Conservation (phyloP, 176 grass and related monocot species). For the Rhynchospora pubera region DNA sequence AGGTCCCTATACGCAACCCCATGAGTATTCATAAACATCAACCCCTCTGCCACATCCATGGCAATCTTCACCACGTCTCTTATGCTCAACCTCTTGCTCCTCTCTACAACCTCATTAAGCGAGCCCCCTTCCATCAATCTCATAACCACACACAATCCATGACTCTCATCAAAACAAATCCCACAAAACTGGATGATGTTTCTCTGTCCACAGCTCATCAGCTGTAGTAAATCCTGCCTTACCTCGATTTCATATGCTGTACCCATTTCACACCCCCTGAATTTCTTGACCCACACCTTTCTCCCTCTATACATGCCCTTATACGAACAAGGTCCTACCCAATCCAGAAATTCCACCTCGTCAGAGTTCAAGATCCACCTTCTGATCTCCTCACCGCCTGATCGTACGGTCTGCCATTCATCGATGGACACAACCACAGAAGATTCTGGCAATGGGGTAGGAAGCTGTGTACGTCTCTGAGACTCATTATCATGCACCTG, state of each 20-base stretch:
- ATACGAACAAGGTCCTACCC: constrained; percentile 61
- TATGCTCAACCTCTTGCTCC: constrained; percentile 55
- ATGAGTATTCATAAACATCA: constrained; percentile 90
- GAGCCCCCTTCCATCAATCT: constrained; percentile 96
- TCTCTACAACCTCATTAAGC: constrained; percentile 60
- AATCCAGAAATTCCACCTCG: constrained; percentile 82
- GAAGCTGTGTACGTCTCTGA: constrained; percentile 38
- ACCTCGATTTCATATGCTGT: constrained; percentile 85
- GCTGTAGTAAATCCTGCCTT: constrained; percentile 78
- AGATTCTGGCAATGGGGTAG: constrained; percentile 66
- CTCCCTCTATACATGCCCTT: constrained; percentile 60
- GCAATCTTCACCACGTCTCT: constrained; percentile 62
- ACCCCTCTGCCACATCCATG: constrained; percentile 64
- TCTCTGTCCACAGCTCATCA: constrained; percentile 94
- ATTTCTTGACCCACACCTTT: constrained; percentile 87
- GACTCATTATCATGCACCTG: constrained; percentile 51
- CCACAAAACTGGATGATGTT: constrained; percentile 93
- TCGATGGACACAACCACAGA: constrained; percentile 86
- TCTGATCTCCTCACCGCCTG: constrained; percentile 74
- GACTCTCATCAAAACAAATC: constrained; percentile 68
- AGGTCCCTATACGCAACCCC: constrained; percentile 79
- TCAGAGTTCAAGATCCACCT: constrained; percentile 70
- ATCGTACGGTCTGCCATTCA: constrained; percentile 93
- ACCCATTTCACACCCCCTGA: constrained; percentile 89
- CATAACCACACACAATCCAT: constrained; percentile 75